Evolutionary conservation across 1,284 basidiomycete species (phyloP).

Genomic region (Testicularia cyperi): DNA sequence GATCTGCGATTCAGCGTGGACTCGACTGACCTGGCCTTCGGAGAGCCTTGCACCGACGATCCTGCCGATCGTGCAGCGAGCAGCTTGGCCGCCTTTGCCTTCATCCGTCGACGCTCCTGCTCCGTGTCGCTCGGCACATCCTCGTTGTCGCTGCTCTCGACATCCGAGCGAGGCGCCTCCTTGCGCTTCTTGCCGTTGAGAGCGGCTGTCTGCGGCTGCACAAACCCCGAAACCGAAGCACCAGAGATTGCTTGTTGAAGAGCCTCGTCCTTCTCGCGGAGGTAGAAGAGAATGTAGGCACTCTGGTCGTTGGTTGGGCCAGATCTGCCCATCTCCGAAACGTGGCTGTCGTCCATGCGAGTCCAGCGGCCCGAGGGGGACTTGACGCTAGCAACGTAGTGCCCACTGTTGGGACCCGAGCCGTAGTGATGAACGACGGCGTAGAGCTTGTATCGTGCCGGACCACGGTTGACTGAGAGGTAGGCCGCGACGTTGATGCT

Average conservation of each 20-base stretch:
- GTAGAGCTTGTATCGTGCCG: constrained; percentile 79
- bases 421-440: constrained; percentile 93
- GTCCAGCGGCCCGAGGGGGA: constrained; percentile 75
- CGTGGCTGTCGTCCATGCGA: constrained; percentile 89
- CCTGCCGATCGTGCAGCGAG: no score
- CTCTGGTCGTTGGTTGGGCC: constrained; percentile 68
- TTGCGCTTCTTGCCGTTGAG: constrained; percentile 13
- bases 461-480: constrained; percentile 70
- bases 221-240: neutral
- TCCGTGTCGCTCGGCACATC: no score
- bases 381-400: constrained; percentile 88
- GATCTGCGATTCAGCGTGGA: neutral
- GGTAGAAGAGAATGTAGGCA: constrained; percentile 92
- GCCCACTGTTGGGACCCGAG: constrained; percentile 87
- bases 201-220: neutral
- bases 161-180: constrained; percentile 1
- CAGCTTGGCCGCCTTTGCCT: no score
- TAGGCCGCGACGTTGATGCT: constrained; percentile 73
- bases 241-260: constrained; percentile 24
- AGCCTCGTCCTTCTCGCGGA: constrained; percentile 65
- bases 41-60: no score
- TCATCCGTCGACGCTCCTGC: no score
- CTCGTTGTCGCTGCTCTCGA: constrained; percentile 1
- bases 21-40: neutral
- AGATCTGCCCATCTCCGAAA: constrained; percentile 61